These are phyloP conservation scores for Allium cepa DNA, from an alignment of 106 monocot genomes.

Conservation along the genomic window DNA sequence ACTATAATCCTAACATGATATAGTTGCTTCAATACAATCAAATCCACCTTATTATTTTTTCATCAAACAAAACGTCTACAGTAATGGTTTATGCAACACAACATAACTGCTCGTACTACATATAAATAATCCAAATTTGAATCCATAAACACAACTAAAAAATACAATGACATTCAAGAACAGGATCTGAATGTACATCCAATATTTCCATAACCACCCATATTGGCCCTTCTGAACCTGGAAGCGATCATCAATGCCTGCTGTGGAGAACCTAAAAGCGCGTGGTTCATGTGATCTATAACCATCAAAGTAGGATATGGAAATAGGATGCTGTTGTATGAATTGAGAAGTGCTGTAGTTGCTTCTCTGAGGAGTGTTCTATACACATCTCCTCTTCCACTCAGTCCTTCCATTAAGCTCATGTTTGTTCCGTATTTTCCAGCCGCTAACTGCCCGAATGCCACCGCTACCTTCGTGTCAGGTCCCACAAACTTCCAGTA, in stretches of 20 bases:
- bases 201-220: slow-evolving; percentile 13
- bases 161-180: slow-evolving; percentile 1
- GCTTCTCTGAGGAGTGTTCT: slow-evolving; percentile 47
- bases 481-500: slow-evolving; percentile 55
- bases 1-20: no score
- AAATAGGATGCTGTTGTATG: slow-evolving; percentile 39
- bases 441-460: slow-evolving; percentile 41
- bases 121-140: background rate
- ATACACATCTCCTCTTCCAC: slow-evolving; percentile 41
- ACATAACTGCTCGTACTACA: background rate
- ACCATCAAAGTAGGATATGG: slow-evolving; percentile 28
- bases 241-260: slow-evolving; percentile 25
- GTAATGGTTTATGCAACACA: no score
- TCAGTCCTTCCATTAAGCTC: slow-evolving; percentile 47
- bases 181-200: slow-evolving; percentile 43
- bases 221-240: slow-evolving; percentile 43
- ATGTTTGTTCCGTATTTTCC: slow-evolving; percentile 40
- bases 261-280: slow-evolving; percentile 32
- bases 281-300: slow-evolving; percentile 32
- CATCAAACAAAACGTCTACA: no score
- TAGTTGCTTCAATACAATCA: no score
- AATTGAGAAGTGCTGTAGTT: slow-evolving; percentile 50
- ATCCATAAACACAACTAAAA: no score
- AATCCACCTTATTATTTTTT: no score
- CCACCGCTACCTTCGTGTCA: slow-evolving; percentile 36